Conservation (phyloP, 305 asterid species). For the Vinca major region DNA sequence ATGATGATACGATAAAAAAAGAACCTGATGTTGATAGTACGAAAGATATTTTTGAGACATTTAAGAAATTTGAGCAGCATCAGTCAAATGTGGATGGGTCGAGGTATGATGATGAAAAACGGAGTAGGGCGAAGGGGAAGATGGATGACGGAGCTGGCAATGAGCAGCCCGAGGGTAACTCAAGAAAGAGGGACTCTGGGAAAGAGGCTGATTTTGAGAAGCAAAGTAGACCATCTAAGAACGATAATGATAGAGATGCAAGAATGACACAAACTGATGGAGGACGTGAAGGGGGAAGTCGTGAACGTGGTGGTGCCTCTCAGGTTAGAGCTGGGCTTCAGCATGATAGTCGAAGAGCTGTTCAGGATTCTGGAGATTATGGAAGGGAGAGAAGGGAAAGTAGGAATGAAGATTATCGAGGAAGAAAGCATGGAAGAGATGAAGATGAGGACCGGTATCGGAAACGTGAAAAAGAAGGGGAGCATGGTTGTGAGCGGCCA, state of each 20-base stretch:
- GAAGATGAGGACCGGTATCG: conserved; percentile 24
- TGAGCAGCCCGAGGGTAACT: conserved; percentile 35
- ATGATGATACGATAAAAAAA: conserved; percentile 20
- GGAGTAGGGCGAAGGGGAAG: conserved; percentile 34
- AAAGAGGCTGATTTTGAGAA: conserved; percentile 29
- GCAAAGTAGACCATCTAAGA: conserved; percentile 24
- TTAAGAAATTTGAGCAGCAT: conserved; percentile 41
- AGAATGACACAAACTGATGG: conserved; percentile 17
- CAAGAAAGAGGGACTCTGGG: conserved; percentile 31
- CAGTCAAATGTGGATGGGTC: conserved; percentile 33
- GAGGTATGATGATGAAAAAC: conserved; percentile 27
- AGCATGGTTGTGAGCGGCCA: conserved; percentile 10
- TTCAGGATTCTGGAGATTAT: conserved; percentile 27
- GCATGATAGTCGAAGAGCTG: conserved; percentile 21
- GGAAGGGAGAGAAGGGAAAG: conserved; percentile 38
- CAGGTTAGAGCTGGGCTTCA: conserved; percentile 7
- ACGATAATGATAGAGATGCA: conserved; percentile 21
- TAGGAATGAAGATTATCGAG: conserved; percentile 35
- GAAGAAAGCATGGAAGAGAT: conserved; percentile 41
- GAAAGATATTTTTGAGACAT: conserved; percentile 27
- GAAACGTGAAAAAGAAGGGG: conserved; percentile 33
- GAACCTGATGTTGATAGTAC: conserved; percentile 9
- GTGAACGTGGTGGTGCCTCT: conserved; percentile 14
- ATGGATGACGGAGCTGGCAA: conserved; percentile 24
- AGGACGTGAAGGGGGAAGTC: conserved; percentile 20